Evolutionary conservation across 495 filamentous ascomycete genomes (phyloP).

Genomic region (Penicillium goetzii): DNA sequence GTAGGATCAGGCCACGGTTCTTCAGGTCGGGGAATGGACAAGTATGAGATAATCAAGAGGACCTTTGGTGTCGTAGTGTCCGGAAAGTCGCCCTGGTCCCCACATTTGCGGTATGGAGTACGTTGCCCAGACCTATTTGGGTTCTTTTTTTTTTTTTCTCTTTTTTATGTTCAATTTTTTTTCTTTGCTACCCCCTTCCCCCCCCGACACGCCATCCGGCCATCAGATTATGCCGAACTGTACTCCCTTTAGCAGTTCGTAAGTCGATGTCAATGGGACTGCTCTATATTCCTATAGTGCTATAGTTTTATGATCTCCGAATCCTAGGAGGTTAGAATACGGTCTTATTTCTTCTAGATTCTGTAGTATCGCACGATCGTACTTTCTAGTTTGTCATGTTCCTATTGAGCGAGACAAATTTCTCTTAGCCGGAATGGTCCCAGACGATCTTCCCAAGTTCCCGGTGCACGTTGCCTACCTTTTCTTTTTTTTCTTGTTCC

Average conservation of each 20-base stretch:
- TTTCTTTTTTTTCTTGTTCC: slow-evolving; percentile 19
- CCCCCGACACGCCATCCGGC: slow-evolving; percentile 1
- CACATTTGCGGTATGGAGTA: slow-evolving; percentile 25
- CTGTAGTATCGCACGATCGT: background rate
- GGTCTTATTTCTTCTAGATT: background rate
- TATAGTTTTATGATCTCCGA: background rate
- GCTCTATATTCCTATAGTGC: background rate
- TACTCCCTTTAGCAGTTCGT: background rate
- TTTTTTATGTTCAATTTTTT: background rate
- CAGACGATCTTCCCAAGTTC: slow-evolving; percentile 19
- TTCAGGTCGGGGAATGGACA: slow-evolving; percentile 25
- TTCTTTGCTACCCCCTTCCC: background rate
- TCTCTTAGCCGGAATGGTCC: slow-evolving; percentile 1
- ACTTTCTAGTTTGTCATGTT: background rate
- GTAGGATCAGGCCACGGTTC: slow-evolving; percentile 30
- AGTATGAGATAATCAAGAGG: slow-evolving; percentile 27
- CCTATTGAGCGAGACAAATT: background rate
- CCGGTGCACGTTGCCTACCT: slow-evolving; percentile 23
- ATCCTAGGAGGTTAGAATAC: background rate
- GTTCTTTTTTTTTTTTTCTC: background rate
- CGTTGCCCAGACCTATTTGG: slow-evolving; percentile 8
- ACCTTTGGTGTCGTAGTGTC: slow-evolving; percentile 24
- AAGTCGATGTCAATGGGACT: background rate
- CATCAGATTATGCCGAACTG: slow-evolving; percentile 5
- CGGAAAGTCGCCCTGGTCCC: slow-evolving; percentile 27